Evolutionary conservation across 768 basidiomycete species (phyloP).

Genomic region (Gelatoporia subvermispora): DNA sequence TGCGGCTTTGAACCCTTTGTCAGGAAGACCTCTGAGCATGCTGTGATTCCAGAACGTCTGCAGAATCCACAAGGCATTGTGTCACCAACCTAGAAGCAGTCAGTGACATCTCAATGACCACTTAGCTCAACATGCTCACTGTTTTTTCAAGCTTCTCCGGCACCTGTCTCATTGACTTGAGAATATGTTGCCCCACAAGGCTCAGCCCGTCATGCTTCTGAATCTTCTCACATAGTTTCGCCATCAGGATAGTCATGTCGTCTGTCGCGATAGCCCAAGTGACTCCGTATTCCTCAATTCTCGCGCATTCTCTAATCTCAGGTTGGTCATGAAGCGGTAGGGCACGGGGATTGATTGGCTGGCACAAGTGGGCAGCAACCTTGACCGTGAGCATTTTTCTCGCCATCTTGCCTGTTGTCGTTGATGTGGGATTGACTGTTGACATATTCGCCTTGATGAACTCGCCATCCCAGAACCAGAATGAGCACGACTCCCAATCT

Average conservation of each 20-base stretch:
- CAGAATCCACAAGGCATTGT: slow-evolving; percentile 25
- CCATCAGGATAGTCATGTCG: not conserved
- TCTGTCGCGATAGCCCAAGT: slow-evolving; percentile 4
- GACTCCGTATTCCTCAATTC: not conserved
- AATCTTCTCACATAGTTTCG: not conserved
- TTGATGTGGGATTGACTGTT: not conserved
- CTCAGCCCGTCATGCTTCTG: not conserved
- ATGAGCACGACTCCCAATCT: not conserved
- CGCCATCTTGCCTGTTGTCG: slow-evolving; percentile 1
- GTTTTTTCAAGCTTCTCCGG: slow-evolving; percentile 4
- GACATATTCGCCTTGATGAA: not conserved
- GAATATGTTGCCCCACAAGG: slow-evolving; percentile 8
- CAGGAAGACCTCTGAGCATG: slow-evolving; percentile 8
- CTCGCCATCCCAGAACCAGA: not conserved
- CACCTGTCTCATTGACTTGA: slow-evolving; percentile 4
- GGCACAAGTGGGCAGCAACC: slow-evolving; percentile 2
- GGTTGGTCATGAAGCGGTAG: not conserved
- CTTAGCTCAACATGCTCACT: not conserved
- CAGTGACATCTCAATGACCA: too few relatives aligned
- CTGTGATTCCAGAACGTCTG: slow-evolving; percentile 5
- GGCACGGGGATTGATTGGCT: slow-evolving; percentile 5
- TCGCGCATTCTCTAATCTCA: not conserved
- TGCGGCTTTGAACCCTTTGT: slow-evolving; percentile 13
- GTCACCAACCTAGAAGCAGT: slow-evolving; percentile 12
- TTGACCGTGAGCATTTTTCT: slow-evolving; percentile 2